Percentiles rank a stretch among this genome's conserved stretches.
Evolutionary conservation across 1,284 basidiomycete species (phyloP).

Genomic region (Ustilago bromivora): DNA sequence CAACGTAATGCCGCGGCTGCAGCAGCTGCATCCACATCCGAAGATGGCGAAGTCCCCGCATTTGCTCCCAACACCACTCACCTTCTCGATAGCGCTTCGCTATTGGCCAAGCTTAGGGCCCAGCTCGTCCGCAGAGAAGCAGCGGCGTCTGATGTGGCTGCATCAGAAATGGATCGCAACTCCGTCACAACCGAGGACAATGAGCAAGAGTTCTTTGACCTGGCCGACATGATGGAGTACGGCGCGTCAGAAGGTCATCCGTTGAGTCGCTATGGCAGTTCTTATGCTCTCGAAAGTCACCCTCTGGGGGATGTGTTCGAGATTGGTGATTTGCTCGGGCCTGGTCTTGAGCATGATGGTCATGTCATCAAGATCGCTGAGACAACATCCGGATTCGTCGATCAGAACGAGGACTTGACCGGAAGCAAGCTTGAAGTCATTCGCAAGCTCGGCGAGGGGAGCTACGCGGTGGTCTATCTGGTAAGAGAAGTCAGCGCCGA

Average conservation of each 20-base stretch:
- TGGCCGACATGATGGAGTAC: slow-evolving; percentile 61
- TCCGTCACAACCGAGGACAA: slow-evolving; percentile 36
- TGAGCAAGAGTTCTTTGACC: slow-evolving; percentile 58
- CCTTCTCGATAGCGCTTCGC: slow-evolving; percentile 42
- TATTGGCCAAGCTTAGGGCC: slow-evolving; percentile 45
- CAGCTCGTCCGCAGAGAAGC: slow-evolving; percentile 47
- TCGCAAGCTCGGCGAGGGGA: slow-evolving; percentile 65
- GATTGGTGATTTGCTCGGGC: slow-evolving; percentile 63
- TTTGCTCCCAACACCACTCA: slow-evolving; percentile 29
- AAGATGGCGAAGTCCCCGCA: neutral
- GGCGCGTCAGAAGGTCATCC: slow-evolving; percentile 40
- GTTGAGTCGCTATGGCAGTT: slow-evolving; percentile 34
- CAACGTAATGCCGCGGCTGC: slow-evolving; percentile 42
- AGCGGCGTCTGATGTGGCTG: slow-evolving; percentile 38
- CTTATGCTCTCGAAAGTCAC: slow-evolving; percentile 26
- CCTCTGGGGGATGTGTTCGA: slow-evolving; percentile 60
- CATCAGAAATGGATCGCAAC: slow-evolving; percentile 35
- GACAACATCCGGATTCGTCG: slow-evolving; percentile 61
- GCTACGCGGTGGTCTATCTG: slow-evolving; percentile 68
- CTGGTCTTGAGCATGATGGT: slow-evolving; percentile 65
- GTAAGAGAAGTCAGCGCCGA: slow-evolving; percentile 62
- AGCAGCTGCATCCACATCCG: slow-evolving; percentile 8
- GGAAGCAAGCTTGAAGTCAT: slow-evolving; percentile 63
- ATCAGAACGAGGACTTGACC: slow-evolving; percentile 54
- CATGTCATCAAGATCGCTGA: slow-evolving; percentile 61